Percentiles rank a stretch among this genome's conserved stretches.
phyloP scores from a whole-genome alignment of 2,329 filamentous ascomycete genomes.

The Claviceps fusiformis region DNA sequence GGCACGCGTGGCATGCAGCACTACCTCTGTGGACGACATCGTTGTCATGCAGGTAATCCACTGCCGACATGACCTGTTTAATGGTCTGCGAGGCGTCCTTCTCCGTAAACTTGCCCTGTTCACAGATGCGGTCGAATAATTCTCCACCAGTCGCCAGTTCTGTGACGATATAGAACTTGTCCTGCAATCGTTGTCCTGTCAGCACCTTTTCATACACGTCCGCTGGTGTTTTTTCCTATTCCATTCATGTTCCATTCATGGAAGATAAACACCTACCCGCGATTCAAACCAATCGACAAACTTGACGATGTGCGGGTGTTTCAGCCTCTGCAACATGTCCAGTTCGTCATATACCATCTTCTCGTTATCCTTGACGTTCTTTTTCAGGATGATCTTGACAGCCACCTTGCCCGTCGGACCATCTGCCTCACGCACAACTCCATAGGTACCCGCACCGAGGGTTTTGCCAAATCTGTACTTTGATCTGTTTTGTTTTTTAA shows the following conservation, averaged over 20 bases:
- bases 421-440: slow-evolving; percentile 92
- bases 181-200: slow-evolving; percentile 34
- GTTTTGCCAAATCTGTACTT: slow-evolving; percentile 89
- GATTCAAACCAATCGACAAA: slow-evolving; percentile 99
- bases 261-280: slow-evolving; percentile 44
- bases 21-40: slow-evolving; percentile 91
- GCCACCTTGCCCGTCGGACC: slow-evolving; percentile 74
- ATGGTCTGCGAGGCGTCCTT: slow-evolving; percentile 96
- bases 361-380: slow-evolving; percentile 97
- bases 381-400: slow-evolving; percentile 98
- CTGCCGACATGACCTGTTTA: slow-evolving; percentile 80
- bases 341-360: slow-evolving; percentile 98
- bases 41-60: slow-evolving; percentile 86
- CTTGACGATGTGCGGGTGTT: slow-evolving; percentile 90
- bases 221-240: too few species aligned
- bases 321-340: slow-evolving; percentile 77
- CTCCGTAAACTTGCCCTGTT: slow-evolving; percentile 95
- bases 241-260: too few species aligned
- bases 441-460: slow-evolving; percentile 92
- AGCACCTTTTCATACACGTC: neutral
- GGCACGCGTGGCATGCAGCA: slow-evolving; percentile 4
- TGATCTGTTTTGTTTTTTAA: slow-evolving; percentile 41
- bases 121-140: slow-evolving; percentile 94
- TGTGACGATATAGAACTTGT: slow-evolving; percentile 99
- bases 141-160: slow-evolving; percentile 92